phyloP scores from a whole-genome alignment of 179 eudicot species.

The Beta lomatogona region DNA sequence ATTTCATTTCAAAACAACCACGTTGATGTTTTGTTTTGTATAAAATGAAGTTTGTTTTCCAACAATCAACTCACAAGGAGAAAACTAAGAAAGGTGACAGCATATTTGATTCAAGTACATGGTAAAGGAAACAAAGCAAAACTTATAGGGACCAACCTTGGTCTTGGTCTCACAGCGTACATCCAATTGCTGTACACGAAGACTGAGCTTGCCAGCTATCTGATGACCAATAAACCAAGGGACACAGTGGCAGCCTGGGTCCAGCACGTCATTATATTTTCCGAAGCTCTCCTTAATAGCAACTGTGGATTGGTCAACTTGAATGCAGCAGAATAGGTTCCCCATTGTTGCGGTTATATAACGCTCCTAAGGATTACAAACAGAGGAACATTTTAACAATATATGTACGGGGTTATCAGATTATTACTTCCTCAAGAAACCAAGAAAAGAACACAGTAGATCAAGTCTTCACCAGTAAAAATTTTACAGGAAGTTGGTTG shows the following conservation, averaged over 20 bases:
- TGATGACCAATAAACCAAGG: conserved; percentile 43
- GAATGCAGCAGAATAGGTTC: conserved; percentile 37
- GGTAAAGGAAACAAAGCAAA: neutral
- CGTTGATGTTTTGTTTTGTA: no score
- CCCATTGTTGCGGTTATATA: conserved; percentile 31
- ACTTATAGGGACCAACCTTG: conserved; percentile 27
- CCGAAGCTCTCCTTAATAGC: conserved; percentile 45
- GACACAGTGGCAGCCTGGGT: conserved; percentile 50
- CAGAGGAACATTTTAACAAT: neutral
- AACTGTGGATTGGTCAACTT: conserved; percentile 43
- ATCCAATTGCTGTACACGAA: conserved; percentile 44
- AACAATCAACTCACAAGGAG: neutral
- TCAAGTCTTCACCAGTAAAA: no score
- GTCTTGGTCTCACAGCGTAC: conserved; percentile 52
- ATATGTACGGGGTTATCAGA: neutral
- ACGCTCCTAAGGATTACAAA: neutral
- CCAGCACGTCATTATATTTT: conserved; percentile 32
- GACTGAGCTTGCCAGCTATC: conserved; percentile 40
- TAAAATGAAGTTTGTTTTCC: neutral
- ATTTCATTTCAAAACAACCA: no score
- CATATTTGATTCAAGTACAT: neutral
- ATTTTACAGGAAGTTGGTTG: neutral
- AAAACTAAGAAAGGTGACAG: neutral
- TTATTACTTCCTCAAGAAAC: neutral
- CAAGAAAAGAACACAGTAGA: no score